A percentile compares a stretch with the other conserved stretches of the same genome.
phyloP scores from a whole-genome alignment of 352 stramenopile genomes.

The Globisporangium mamillatum region DNA sequence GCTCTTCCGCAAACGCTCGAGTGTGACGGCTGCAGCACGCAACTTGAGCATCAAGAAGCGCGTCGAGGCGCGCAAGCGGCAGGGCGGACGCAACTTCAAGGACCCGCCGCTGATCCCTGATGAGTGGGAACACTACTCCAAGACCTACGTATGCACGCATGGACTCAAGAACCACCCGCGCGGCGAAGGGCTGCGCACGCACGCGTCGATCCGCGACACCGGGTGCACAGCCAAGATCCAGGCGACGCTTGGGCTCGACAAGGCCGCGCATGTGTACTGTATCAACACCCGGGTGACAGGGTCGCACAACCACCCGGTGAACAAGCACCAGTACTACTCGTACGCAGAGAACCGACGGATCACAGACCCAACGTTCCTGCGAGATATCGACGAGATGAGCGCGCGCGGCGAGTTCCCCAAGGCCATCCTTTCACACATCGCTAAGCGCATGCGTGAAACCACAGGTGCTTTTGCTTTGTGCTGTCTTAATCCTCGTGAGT shows the following conservation, averaged over 20 bases:
- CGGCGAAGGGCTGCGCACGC: conserved; percentile 60
- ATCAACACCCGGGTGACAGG: not conserved
- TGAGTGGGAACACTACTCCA: conserved; percentile 66
- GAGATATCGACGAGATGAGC: conserved; percentile 9
- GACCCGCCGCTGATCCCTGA: conserved; percentile 34
- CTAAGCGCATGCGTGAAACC: conserved; percentile 7
- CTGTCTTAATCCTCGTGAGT: not conserved
- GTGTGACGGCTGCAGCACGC: conserved; percentile 52
- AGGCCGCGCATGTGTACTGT: not conserved
- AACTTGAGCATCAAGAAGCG: conserved; percentile 51
- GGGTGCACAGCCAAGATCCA: conserved; percentile 8
- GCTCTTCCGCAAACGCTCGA: conserved; percentile 36
- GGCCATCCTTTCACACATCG: conserved; percentile 6
- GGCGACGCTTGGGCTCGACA: conserved; percentile 5
- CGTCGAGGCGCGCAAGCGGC: conserved; percentile 23
- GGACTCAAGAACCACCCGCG: conserved; percentile 63
- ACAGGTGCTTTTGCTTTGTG: not conserved
- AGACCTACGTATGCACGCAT: conserved; percentile 73
- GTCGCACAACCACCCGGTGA: conserved; percentile 10
- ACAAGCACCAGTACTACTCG: conserved; percentile 8
- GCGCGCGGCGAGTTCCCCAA: conserved; percentile 9
- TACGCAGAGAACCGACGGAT: conserved; percentile 12
- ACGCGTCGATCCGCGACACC: conserved; percentile 56
- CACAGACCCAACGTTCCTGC: conserved; percentile 3
- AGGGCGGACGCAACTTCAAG: conserved; percentile 10